Conservation (phyloP, 2,329 filamentous ascomycete species). For the Penicillium rolfsii region DNA sequence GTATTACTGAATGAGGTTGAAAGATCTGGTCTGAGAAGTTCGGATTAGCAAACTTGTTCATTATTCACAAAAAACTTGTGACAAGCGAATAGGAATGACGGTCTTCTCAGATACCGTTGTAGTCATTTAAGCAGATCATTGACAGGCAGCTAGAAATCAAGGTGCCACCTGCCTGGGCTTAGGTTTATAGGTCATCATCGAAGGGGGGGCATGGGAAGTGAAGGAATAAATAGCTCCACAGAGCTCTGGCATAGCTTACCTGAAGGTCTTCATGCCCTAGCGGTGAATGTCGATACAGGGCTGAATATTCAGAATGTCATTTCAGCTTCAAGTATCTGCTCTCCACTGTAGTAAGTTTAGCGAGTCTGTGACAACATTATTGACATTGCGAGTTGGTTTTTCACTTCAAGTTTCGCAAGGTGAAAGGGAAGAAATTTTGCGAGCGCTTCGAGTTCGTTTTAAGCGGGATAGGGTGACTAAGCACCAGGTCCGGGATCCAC, state of each 20-base stretch:
- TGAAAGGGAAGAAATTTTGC: constrained; percentile 20
- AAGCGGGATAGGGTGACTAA: constrained; percentile 29
- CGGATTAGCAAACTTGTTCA: constrained; percentile 29
- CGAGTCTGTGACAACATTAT: constrained; percentile 9
- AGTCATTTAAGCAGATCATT: constrained; percentile 70
- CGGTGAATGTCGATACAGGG: constrained; percentile 5
- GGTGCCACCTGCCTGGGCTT: constrained; percentile 52
- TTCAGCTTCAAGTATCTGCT: neutral
- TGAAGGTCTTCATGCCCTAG: constrained; percentile 7
- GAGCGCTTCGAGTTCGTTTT: constrained; percentile 19
- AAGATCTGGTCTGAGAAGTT: constrained; percentile 19
- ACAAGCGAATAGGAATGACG: constrained; percentile 16
- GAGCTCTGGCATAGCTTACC: constrained; percentile 27
- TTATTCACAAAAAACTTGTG: constrained; percentile 11
- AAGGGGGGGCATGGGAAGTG: constrained; percentile 29
- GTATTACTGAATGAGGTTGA: constrained; percentile 27
- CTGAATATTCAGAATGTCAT: constrained; percentile 10
- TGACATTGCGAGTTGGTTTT: constrained; percentile 10
- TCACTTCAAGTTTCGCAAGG: constrained; percentile 4
- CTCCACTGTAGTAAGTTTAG: constrained; percentile 1
- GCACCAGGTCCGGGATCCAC: constrained; percentile 26
- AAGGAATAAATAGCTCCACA: constrained; percentile 16
- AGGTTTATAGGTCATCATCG: constrained; percentile 51
- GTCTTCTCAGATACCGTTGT: constrained; percentile 94
- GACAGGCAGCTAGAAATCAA: constrained; percentile 58